phyloP scores from a whole-genome alignment of 768 basidiomycete species.

The Pisolithus albus region DNA sequence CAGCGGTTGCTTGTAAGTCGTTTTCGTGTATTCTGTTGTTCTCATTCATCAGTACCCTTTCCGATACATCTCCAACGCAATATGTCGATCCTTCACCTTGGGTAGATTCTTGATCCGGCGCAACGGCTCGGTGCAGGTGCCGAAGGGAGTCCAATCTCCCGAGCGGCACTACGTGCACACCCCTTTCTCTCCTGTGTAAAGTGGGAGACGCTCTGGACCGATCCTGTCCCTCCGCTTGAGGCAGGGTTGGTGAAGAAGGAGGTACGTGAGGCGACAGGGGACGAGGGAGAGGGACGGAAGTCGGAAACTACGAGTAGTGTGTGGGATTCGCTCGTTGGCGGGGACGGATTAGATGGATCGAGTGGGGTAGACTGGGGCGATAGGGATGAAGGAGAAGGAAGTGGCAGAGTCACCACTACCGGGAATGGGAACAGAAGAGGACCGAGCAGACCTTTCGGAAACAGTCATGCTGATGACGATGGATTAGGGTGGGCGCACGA shows the following conservation, averaged over 20 bases:
- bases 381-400: background rate
- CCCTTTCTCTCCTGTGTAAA: slow-evolving; percentile 52
- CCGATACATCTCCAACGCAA: background rate
- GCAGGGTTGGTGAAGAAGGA: slow-evolving; percentile 52
- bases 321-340: slow-evolving; percentile 44
- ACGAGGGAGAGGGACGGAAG: slow-evolving; percentile 14
- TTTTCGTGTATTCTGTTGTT: slow-evolving; percentile 1
- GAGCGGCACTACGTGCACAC: slow-evolving; percentile 49
- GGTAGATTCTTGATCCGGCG: slow-evolving; percentile 52
- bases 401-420: background rate
- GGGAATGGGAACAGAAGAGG: slow-evolving; percentile 4
- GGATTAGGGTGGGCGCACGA: slow-evolving; percentile 51
- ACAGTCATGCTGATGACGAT: slow-evolving; percentile 18
- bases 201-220: slow-evolving; percentile 64
- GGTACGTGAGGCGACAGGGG: slow-evolving; percentile 1
- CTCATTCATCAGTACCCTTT: background rate
- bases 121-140: slow-evolving; percentile 55
- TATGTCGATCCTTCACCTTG: slow-evolving; percentile 3
- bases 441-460: background rate
- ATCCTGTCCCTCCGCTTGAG: slow-evolving; percentile 50
- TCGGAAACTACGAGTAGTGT: slow-evolving; percentile 51
- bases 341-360: slow-evolving; percentile 10
- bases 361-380: background rate
- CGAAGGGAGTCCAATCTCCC: slow-evolving; percentile 31
- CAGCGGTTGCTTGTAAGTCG: slow-evolving; percentile 58